Percentiles rank a stretch among this genome's conserved stretches.
Evolutionary conservation across 2,329 filamentous ascomycete species (phyloP).

Genomic region (Ophiocordyceps camponoti-leonardi): DNA sequence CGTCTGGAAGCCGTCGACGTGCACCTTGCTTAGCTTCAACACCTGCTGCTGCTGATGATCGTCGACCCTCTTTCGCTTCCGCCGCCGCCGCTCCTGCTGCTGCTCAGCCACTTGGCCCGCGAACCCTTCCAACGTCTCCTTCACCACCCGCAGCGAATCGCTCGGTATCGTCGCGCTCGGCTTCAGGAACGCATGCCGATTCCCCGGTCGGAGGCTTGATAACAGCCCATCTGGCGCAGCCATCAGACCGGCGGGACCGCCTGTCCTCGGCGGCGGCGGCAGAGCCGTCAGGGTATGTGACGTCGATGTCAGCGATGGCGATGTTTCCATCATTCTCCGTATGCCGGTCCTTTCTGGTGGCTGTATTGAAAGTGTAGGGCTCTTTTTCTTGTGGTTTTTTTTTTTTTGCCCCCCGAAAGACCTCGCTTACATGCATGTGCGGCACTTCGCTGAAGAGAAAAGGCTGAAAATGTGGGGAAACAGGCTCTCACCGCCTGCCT

Average conservation of each 20-base stretch:
- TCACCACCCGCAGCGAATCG: constrained; percentile 58
- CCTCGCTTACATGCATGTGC: not conserved
- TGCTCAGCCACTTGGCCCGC: constrained; percentile 56
- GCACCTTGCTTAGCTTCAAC: constrained; percentile 65
- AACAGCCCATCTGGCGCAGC: constrained; percentile 20
- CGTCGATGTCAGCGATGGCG: constrained; percentile 45
- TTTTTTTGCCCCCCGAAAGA: not conserved
- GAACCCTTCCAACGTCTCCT: constrained; percentile 62
- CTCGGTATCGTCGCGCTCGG: constrained; percentile 49
- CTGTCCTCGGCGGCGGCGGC: constrained; percentile 18
- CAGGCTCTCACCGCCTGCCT: not conserved
- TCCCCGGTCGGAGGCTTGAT: constrained; percentile 36
- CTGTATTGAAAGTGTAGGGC: not conserved
- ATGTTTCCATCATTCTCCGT: constrained; percentile 21
- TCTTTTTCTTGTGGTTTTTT: not conserved
- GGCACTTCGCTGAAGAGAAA: too few species aligned
- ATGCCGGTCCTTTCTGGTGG: not conserved
- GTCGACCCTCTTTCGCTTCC: constrained; percentile 57
- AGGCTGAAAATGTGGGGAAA: not conserved
- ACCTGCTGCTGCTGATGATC: constrained; percentile 29
- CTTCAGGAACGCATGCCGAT: constrained; percentile 61
- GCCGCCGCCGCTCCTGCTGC: constrained; percentile 51
- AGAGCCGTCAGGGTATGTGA: constrained; percentile 44
- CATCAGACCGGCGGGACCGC: constrained; percentile 14
- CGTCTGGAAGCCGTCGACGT: constrained; percentile 73